Base-by-base conservation (phyloP, 192 early-diverging fungal genomes). In the Backusella liffmaniae region DNA sequence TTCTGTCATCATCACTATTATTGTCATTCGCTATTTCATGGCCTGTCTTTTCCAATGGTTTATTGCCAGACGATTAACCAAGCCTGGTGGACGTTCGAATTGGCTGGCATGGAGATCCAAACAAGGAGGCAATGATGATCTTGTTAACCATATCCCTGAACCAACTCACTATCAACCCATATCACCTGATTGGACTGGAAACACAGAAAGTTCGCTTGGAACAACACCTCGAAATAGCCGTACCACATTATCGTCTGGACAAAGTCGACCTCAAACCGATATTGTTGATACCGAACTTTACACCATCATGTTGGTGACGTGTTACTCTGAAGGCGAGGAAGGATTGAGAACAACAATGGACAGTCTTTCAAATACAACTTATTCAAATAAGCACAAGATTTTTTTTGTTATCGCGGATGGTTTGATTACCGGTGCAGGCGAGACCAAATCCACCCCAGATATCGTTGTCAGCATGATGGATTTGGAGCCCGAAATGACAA, bases 331-430 rank as follows among this genome's bases (percentile, higher is more conserved):
- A 84, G 93, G 92, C 35, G 89, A 93, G 44, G 86, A 79, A 30
- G 94, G 94, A 0, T 86, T 96, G 62, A 84, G 88, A 41, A 92
- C 86, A 15, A 97, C 97, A 0, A 84, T 96, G 79, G 92, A 96
- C 83, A 95, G 93, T 70, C 84, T 98, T 49, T 94, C 94, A 12
- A 73, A 81, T 37, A 90, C 94, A 6, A 88, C 91, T 59, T 98
- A 96, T 81, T 93, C 94, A 44, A 90, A 90, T 49, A 90, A 91
- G 53, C 93, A 94, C 76, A 97, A 96, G 84, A 95, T 88, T 76
- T 81, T 97, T 65, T 89, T 98, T 67, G 91, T 96, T n/a, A 91
- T 98, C 75, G 92, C 94, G 7, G 97, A 98, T 74, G 97, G 97
- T 32, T 88, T 95, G 29, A 93, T 98, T 77, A 96, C 88, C 34